Base-by-base conservation (phyloP, 1,139 yeast species). In the Sugiyamaella japonica region DNA sequence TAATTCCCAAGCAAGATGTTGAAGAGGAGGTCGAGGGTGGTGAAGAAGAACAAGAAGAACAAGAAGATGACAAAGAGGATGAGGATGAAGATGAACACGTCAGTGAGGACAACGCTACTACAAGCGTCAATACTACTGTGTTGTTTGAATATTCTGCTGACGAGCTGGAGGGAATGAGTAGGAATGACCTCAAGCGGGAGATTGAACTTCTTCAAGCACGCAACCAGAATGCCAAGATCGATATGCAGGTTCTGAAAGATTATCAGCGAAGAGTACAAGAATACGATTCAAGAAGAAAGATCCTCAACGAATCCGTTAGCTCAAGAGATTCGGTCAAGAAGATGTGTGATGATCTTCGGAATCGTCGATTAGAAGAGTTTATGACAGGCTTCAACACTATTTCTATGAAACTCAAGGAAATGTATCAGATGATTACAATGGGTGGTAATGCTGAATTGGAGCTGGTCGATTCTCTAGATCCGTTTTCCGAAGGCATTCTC, bases 371-470 rank as follows among this genome's bases (percentile, higher is more conserved):
- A 53, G 90, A 85, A 60, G 97, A 95, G 70, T 95, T 95, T 66
- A 89, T 90, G 96, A 83, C 82, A 60, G 99, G 99, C 0, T 93
- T 95, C 73, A 83, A 85, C 62, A 78, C 83, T 31, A 95, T 95
- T 37, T 90, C 98, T 1, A 77, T 85, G 71, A 88, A 96, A 7
- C 79, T 95, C 60, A 93, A 93, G 70, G 97, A 89, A 66, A 91
- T 95, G 98, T 95, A 95, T 67, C 96, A 91, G 66, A 89, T 93
- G 95, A 93, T 95, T 58, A 95, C 99, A 0, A 90, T 93, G 95
- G 99, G 99, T 13, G 99, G 99, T 40, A 95, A 91, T 74, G 99
- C 99, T 0, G 99, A 95, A 70, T 77, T 95, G 44, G 99, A 95
- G 68, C 79, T 93, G 52, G 98, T 91, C 17, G 99, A 95, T 68